Evolutionary conservation across 371 early-diverging fungal genomes (phyloP), one percentile per base, ranked within the genome.

Genomic region (Paraphysoderma sedebokerense): DNA sequence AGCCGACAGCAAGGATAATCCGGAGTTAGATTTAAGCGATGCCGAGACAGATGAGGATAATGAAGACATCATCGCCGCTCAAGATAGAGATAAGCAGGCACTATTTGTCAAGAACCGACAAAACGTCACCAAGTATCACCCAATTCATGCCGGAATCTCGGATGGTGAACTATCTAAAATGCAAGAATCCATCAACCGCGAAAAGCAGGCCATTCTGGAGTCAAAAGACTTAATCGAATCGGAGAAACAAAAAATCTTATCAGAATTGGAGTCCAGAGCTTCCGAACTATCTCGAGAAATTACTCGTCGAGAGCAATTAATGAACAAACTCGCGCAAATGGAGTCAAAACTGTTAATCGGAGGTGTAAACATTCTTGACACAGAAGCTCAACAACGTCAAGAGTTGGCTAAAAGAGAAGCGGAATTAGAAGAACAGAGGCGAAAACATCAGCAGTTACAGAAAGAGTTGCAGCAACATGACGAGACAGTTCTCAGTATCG

Each of bases 281-380:
- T 17, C 30, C 15, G 74, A 74, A 47, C 53, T 75, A 13, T 69
- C 70, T 31, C 40, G 46, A 11, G 76, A 75, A 53, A 50, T 65
- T 12, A 44, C 47, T 9, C 58, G 52, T 34, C 53, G 70, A 6
- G 58, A 52, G 15, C 54, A 50, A 13, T 32, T 75, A 7, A 65
- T 55, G 8, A 46, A 46, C 24, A 68, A 72, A 53, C 52, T 75
- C 7, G 50, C 58, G 13, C 57, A 65, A 22, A 48, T 75, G 48
- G 66, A 72, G 48, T 52, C 60, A 19, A 70, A 72, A 46, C 55
- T 72, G 38, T 50, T 75, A 9, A 66, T 69, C 17, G 76, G 76
- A 15, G 75, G 72, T 17, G 68, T 68, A 33, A 68, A 70, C 44
- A 59, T 71, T 17, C 49, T 65, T 8, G 71, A 70, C 49, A 53